Percentiles rank a stretch among this genome's conserved stretches.
Evolutionary conservation across 1,284 basidiomycete genomes (phyloP).

Genomic region (Singerocomus rubriflavus): DNA sequence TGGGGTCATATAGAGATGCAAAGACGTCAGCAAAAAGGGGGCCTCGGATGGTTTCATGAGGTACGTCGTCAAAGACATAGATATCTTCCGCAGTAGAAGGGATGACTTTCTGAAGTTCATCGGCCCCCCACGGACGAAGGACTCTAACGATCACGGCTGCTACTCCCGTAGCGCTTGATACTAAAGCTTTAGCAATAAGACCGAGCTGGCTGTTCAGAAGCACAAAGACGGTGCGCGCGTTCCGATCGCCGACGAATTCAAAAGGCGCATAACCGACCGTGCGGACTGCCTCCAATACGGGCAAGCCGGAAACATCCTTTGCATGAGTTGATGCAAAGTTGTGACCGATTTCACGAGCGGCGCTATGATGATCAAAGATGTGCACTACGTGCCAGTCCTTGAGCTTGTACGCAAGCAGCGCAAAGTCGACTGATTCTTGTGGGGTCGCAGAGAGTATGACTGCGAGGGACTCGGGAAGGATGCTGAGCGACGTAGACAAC

Average conservation of each 20-base stretch:
- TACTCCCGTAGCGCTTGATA: slow-evolving; percentile 44
- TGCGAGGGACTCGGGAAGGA: slow-evolving; percentile 69
- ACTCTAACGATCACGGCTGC: slow-evolving; percentile 71
- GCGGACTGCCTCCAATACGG: slow-evolving; percentile 47
- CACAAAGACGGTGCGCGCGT: slow-evolving; percentile 59
- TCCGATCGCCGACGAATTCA: slow-evolving; percentile 62
- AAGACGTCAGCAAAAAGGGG: slow-evolving; percentile 73
- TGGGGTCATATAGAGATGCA: slow-evolving; percentile 49
- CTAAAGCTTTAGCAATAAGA: slow-evolving; percentile 51
- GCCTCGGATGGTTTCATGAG: slow-evolving; percentile 58
- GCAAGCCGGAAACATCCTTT: slow-evolving; percentile 29
- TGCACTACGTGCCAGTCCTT: slow-evolving; percentile 67
- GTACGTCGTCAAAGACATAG: slow-evolving; percentile 75
- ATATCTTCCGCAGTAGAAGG: slow-evolving; percentile 56
- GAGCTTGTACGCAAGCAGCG: slow-evolving; percentile 63
- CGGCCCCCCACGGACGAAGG: slow-evolving; percentile 73
- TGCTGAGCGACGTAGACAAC: slow-evolving; percentile 55
- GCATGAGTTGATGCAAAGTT: slow-evolving; percentile 35
- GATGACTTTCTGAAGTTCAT: slow-evolving; percentile 52
- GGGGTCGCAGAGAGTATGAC: slow-evolving; percentile 80
- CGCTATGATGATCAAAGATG: slow-evolving; percentile 74
- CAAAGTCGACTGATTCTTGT: slow-evolving; percentile 74
- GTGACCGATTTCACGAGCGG: slow-evolving; percentile 68
- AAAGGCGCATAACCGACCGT: slow-evolving; percentile 61
- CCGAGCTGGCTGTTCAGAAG: slow-evolving; percentile 71